Evolutionary conservation across 805 yeast species (phyloP), one percentile per base, ranked within the genome.

Genomic region (Metschnikowia baotianmanensis): DNA sequence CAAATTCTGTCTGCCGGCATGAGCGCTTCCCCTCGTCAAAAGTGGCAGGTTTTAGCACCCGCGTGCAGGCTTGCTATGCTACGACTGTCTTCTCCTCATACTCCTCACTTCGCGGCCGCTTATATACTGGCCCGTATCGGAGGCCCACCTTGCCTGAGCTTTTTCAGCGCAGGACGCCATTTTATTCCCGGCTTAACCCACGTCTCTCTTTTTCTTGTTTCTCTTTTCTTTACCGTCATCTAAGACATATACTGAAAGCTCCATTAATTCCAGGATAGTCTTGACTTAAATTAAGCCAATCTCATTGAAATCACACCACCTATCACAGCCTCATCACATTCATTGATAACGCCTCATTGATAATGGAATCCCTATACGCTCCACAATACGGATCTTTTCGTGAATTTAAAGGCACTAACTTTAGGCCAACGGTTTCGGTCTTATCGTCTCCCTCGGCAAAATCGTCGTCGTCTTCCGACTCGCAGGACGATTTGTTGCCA

Each of bases 401-500:
- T n/a, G 44, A 41, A 6, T 24, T 24, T n/a, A 31, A 35, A 22
- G 12, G 15, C 17, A 20, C 29, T 10, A 34, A 21, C n/a, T 34
- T 31, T n/a, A 19, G 26, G 10, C 29, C 31, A 5, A 11, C 44
- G 25, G 34, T 27, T 13, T 35, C 38, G 39, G 36, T 29, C 5
- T 31, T 41, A 24, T 36, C 40, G 12, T 41, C 44, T 20, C 44
- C 44, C 12, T 36, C 40, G 20, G 44, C 40, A 11, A 35, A 31
- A 22, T 34, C 48, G 15, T 37, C 39, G n/a, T 48, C 48, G 28
- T 41, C 45, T 6, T 27, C 40, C 15, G 42, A 35, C 16, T 39
- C 51, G 25, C 56, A 45, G 48, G 59, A 53, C 21, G 66, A 58
- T 42, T 55, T 63, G 22, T 58, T 64, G 43, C 65, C 69, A 19